Evolutionary conservation across 371 early-diverging fungal species (phyloP).

Genomic region (Rhizopus delemar): DNA sequence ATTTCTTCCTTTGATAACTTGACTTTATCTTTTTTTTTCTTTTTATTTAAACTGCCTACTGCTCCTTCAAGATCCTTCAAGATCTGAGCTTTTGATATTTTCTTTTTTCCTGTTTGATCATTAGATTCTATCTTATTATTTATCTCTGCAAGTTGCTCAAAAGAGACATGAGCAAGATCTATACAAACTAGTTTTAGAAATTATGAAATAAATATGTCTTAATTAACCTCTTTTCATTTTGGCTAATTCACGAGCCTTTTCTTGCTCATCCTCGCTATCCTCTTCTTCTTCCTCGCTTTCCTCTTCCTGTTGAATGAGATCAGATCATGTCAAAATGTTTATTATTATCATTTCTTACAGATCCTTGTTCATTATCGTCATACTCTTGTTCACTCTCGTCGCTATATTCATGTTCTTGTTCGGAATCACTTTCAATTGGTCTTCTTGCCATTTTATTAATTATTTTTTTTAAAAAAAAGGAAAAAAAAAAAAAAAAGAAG

Average conservation of each 20-base stretch:
- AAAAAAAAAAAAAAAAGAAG: neutral
- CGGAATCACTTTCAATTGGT: neutral
- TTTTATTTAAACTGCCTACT: slow-evolving; percentile 16
- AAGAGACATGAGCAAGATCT: slow-evolving; percentile 80
- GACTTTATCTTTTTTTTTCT: slow-evolving; percentile 42
- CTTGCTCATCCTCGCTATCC: slow-evolving; percentile 5
- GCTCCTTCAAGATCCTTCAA: slow-evolving; percentile 43
- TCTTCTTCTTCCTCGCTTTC: slow-evolving; percentile 10
- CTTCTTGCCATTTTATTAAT: neutral
- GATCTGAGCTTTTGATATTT: slow-evolving; percentile 37
- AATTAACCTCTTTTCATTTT: slow-evolving; percentile 47
- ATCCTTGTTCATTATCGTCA: slow-evolving; percentile 19
- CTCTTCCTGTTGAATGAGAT: slow-evolving; percentile 12
- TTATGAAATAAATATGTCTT: neutral
- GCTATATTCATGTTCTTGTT: slow-evolving; percentile 11
- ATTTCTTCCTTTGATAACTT: slow-evolving; percentile 41
- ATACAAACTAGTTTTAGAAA: slow-evolving; percentile 1
- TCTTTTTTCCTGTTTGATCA: slow-evolving; percentile 26
- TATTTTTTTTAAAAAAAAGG: neutral
- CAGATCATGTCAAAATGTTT: too few species aligned
- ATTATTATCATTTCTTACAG: neutral
- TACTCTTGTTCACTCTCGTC: slow-evolving; percentile 20
- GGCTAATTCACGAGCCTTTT: slow-evolving; percentile 30
- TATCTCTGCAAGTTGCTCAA: slow-evolving; percentile 76
- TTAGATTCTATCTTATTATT: slow-evolving; percentile 68